Evolutionary conservation across 257 asterid genomes (phyloP), one percentile per base, ranked within the genome.

Genomic region (Solanum arcanum): DNA sequence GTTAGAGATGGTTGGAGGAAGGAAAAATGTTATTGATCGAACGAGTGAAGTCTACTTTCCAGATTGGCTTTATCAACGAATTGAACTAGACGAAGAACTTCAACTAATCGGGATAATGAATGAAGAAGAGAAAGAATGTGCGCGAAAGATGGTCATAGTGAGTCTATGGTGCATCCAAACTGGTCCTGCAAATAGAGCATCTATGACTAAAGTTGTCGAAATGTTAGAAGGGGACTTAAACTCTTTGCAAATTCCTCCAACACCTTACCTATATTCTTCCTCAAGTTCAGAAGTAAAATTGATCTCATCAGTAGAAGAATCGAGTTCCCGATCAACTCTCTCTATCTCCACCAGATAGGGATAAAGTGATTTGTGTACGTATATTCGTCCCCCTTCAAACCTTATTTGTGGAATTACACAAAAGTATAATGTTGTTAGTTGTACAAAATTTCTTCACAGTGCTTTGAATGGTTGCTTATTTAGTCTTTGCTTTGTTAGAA

Each of bases 161-260:
- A 91, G 93, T 29, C 59, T 92, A 52, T 92, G 93, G 93, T 93
- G 95, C 90, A 88, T 93, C 12, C 93, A 93, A 69, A 90, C 86
- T 3, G 66, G 73, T 41, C 94, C 95, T 0, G 82, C 86, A 16
- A 75, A 37, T 8, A 16, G 92, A 29, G 92, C 94, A 1, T 77
- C 94, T 7, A 91, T 91, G 37, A 89, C 52, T 12, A 86, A 42
- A 21, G 95, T 91, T n/a, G 86, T 93, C 0, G 92, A 90, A 56
- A 91, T 91, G 92, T 33, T 90, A 9, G 91, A 90, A 88, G 91
- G 92, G 2, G 73, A 39, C 6, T 15, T 89, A 0, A 88, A 88
- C 49, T 27, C 86, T 12, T 64, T 91, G 76, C 76, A 77, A 37
- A 78, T 89, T 21, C 94, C 95, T 15, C 94, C 92, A 0, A 89